These are phyloP conservation scores for Rauvolfia tetraphylla DNA, from an alignment of 257 asterid genomes.

Conservation along the genomic window DNA sequence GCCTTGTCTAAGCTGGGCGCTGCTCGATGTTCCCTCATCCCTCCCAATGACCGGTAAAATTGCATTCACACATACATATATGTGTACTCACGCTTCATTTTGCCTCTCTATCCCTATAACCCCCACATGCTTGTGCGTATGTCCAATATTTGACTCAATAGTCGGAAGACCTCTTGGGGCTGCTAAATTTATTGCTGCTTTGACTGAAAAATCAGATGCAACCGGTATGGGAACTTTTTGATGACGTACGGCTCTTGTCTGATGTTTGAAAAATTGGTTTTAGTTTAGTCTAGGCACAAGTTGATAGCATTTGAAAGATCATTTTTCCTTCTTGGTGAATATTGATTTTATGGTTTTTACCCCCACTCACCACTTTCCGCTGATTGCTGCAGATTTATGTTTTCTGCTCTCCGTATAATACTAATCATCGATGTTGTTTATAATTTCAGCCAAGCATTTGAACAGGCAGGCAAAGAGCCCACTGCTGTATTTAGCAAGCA, in stretches of 20 bases:
- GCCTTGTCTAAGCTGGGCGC: constrained; percentile 60
- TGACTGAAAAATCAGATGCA: not conserved
- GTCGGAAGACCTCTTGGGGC: not conserved
- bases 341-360: not conserved
- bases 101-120: not conserved
- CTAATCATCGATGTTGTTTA: constrained; percentile 17
- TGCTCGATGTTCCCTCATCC: constrained; percentile 58
- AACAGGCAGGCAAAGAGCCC: constrained; percentile 77
- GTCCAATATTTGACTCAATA: not conserved
- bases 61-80: not conserved
- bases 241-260: too few species aligned
- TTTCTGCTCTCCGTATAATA: not conserved
- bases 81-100: not conserved
- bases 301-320: not conserved
- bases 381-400: too few species aligned
- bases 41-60: constrained; percentile 70
- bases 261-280: not conserved
- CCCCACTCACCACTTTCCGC: not conserved
- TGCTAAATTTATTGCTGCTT: not conserved
- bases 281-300: not conserved
- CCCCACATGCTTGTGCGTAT: not conserved
- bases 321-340: not conserved
- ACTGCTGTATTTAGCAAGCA: constrained; percentile 60
- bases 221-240: not conserved
- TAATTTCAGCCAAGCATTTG: constrained; percentile 73